phyloP scores from a whole-genome alignment of 495 filamentous ascomycete genomes.

The Penicillium nucicola region DNA sequence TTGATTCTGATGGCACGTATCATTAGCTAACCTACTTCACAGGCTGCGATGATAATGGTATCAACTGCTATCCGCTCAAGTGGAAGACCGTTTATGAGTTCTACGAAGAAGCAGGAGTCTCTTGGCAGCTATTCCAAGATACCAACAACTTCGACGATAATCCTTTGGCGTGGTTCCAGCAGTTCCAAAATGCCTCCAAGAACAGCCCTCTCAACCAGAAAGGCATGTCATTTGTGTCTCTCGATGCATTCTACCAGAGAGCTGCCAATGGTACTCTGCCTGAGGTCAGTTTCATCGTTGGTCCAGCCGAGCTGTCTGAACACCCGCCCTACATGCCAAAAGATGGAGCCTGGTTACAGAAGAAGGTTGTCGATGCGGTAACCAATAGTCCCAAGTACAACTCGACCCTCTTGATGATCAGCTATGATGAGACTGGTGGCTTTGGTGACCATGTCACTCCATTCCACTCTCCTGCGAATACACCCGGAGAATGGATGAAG shows the following conservation, averaged over 20 bases:
- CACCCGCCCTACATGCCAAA: constrained; percentile 52
- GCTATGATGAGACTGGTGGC: constrained; percentile 55
- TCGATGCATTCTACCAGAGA: constrained; percentile 48
- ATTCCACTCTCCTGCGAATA: constrained; percentile 49
- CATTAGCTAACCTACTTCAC: neutral
- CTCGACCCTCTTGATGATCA: constrained; percentile 50
- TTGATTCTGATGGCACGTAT: neutral
- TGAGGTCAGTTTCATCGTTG: constrained; percentile 51
- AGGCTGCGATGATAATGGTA: constrained; percentile 42
- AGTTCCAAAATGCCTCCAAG: constrained; percentile 44
- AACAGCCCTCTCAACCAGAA: constrained; percentile 36
- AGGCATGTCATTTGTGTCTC: constrained; percentile 43
- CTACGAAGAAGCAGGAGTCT: constrained; percentile 50
- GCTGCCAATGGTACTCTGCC: constrained; percentile 53
- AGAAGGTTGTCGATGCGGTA: constrained; percentile 51
- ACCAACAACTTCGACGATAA: constrained; percentile 56
- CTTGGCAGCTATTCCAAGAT: constrained; percentile 55
- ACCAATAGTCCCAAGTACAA: constrained; percentile 47
- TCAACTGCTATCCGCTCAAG: constrained; percentile 53
- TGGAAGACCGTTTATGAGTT: constrained; percentile 54
- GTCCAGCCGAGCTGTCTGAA: constrained; percentile 49
- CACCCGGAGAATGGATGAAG: constrained; percentile 53
- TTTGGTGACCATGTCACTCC: constrained; percentile 54
- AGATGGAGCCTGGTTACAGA: constrained; percentile 56
- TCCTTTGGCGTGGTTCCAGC: constrained; percentile 52